Conservation (phyloP, 805 yeast genomes). For the Candida endomychidarum region DNA sequence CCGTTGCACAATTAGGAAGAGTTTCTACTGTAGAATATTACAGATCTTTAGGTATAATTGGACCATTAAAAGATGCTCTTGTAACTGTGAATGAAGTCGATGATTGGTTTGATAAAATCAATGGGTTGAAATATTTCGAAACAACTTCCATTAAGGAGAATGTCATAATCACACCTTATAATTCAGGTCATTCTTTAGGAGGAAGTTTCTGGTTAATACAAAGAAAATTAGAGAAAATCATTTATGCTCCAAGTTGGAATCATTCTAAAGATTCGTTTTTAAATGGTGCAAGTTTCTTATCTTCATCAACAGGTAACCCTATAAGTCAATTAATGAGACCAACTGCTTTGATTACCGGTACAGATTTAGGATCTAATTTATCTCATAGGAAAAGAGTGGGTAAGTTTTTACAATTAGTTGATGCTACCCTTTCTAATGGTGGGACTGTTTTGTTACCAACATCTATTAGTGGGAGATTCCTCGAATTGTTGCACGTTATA, state of each 20-base stretch:
- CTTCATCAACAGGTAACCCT: constrained; percentile 52
- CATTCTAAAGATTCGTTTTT: constrained; percentile 87
- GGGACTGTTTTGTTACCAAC: constrained; percentile 86
- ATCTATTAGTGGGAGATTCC: constrained; percentile 72
- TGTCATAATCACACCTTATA: constrained; percentile 71
- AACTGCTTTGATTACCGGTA: constrained; percentile 74
- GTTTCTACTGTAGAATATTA: constrained; percentile 83
- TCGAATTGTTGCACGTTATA: constrained; percentile 74
- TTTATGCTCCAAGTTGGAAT: constrained; percentile 93
- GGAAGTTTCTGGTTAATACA: constrained; percentile 86
- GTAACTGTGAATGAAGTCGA: constrained; percentile 76
- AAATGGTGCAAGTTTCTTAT: constrained; percentile 41
- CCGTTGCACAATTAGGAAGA: constrained; percentile 83
- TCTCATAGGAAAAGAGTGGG: constrained; percentile 65
- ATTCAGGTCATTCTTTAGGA: constrained; percentile 91
- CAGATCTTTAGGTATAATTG: constrained; percentile 68
- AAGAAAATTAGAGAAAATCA: constrained; percentile 72
- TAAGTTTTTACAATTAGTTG: constrained; percentile 59
- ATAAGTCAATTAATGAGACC: constrained; percentile 71
- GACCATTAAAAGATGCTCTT: constrained; percentile 59
- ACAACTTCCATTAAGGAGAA: constrained; percentile 62
- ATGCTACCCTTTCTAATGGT: constrained; percentile 66
- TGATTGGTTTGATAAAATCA: constrained; percentile 70
- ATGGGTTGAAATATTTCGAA: constrained; percentile 76
- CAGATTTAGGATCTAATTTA: constrained; percentile 63